Base-by-base conservation (phyloP, 768 basidiomycete species). In the Astraeus odoratus region DNA sequence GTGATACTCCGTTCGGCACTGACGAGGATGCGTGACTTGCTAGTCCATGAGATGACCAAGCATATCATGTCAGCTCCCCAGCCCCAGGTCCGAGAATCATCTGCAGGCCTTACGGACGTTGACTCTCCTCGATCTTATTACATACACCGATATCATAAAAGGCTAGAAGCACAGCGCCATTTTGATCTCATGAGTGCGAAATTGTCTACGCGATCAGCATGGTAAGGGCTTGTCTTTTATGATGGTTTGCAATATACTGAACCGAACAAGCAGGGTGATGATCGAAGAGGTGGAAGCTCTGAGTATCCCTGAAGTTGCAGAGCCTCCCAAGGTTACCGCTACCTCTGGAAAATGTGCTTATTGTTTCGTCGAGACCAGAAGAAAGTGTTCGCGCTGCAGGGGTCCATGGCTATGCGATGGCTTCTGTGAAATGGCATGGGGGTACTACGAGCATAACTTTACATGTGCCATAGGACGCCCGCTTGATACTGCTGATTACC, bases 401-500 rank as follows among this genome's bases (percentile, higher is more conserved):
- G n/a, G n/a, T n/a, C n/a, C n/a, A n/a, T n/a, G n/a, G n/a, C n/a
- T n/a, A n/a, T n/a, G n/a, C n/a, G n/a, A n/a, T n/a, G n/a, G n/a
- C n/a, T n/a, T n/a, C n/a, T n/a, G n/a, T n/a, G n/a, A n/a, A n/a
- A n/a, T n/a, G n/a, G n/a, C n/a, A n/a, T n/a, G n/a, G n/a, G n/a
- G n/a, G 22, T 24, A 1, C 15, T 34, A 22, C 13, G n/a, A 19
- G 12, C 43, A 43, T 22, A 24, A 34, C 19, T 34, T 33, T n/a
- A 34, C 3, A 1, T 43, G 43, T 24, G 19, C 33, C 7, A 24
- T 43, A 5, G 23, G 43, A 15, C 31, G 43, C 25, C 43, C 43
- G 15, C 43, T 43, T 5, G 43, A 43, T 23, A 24, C 33, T 12
- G 33, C 43, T 3, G 43, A 43, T 18, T 35, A 43, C 43, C 31